Evolutionary conservation across 352 stramenopile species (phyloP).

Genomic region (Phytophthora capsici): DNA sequence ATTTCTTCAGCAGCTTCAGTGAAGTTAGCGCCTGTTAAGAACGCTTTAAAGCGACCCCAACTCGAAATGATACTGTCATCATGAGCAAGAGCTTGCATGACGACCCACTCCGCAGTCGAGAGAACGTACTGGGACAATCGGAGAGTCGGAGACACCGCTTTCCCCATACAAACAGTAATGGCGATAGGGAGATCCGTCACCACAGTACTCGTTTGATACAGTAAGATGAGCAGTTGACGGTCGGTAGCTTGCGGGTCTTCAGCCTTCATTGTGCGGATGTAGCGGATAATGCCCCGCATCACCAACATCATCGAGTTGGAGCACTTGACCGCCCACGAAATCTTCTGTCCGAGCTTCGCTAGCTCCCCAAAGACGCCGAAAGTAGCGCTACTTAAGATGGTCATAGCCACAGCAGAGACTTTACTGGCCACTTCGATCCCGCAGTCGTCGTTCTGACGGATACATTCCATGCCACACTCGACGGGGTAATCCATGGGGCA

Average conservation of each 20-base stretch:
- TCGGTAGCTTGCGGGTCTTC: slow-evolving; percentile 31
- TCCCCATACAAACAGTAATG: slow-evolving; percentile 36
- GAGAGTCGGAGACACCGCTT: slow-evolving; percentile 24
- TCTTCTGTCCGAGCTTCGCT: slow-evolving; percentile 28
- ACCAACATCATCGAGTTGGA: slow-evolving; percentile 35
- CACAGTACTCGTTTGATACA: slow-evolving; percentile 39
- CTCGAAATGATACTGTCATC: slow-evolving; percentile 35
- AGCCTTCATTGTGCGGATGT: slow-evolving; percentile 34
- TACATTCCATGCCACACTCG: slow-evolving; percentile 60
- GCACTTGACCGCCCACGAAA: slow-evolving; percentile 32
- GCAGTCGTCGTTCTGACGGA: slow-evolving; percentile 51
- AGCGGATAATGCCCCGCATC: slow-evolving; percentile 36
- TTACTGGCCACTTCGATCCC: slow-evolving; percentile 52
- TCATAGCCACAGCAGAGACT: slow-evolving; percentile 46
- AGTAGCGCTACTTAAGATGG: slow-evolving; percentile 44
- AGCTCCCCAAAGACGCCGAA: slow-evolving; percentile 49
- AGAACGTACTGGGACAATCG: slow-evolving; percentile 26
- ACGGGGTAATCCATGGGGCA: slow-evolving; percentile 66
- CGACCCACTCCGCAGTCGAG: slow-evolving; percentile 29
- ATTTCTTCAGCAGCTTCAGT: slow-evolving; percentile 31
- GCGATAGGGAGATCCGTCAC: slow-evolving; percentile 39
- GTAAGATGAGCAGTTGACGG: slow-evolving; percentile 22
- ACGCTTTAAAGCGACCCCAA: slow-evolving; percentile 24
- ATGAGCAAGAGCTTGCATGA: slow-evolving; percentile 28
- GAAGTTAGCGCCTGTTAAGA: slow-evolving; percentile 36